Percentiles rank a stretch among this genome's conserved stretches.
These are phyloP conservation scores for Jasminum sambac DNA, from an alignment of 257 asterid genomes.

Conservation along the genomic window DNA sequence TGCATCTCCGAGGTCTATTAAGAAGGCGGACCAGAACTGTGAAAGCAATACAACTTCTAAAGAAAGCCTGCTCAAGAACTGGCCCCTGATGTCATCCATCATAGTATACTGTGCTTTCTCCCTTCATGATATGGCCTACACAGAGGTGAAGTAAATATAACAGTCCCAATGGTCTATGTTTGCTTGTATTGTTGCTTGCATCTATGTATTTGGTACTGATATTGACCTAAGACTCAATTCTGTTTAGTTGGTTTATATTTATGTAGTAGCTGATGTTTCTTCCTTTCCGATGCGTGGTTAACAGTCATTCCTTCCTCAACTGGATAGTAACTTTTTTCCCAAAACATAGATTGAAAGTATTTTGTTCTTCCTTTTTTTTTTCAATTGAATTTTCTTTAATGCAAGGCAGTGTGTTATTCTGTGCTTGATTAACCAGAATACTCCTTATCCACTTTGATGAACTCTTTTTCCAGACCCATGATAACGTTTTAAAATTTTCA, in stretches of 20 bases:
- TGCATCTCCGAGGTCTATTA: slow-evolving; percentile 27
- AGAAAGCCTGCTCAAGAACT: slow-evolving; percentile 58
- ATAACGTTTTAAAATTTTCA: too few species aligned
- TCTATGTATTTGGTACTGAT: background rate
- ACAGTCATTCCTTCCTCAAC: too few species aligned
- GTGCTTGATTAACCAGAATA: too few species aligned
- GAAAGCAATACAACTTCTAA: slow-evolving; percentile 22
- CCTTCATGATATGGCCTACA: slow-evolving; percentile 86
- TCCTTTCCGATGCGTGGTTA: too few species aligned
- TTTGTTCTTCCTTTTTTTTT: too few species aligned
- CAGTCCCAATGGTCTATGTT: background rate
- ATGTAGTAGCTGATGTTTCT: background rate
- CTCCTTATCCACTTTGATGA: too few species aligned
- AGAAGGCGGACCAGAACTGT: slow-evolving; percentile 22
- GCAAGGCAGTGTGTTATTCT: too few species aligned
- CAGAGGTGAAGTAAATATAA: slow-evolving; percentile 46
- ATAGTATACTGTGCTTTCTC: slow-evolving; percentile 66
- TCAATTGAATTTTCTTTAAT: too few species aligned
- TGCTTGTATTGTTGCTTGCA: background rate
- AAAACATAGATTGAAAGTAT: too few species aligned
- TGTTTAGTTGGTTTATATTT: background rate
- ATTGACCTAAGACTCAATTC: background rate
- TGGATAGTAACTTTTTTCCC: too few species aligned
- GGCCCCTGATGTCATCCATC: slow-evolving; percentile 87
- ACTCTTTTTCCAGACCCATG: background rate